Evolutionary conservation across 306 rosid species (phyloP).

Genomic region (Alnus glutinosa): DNA sequence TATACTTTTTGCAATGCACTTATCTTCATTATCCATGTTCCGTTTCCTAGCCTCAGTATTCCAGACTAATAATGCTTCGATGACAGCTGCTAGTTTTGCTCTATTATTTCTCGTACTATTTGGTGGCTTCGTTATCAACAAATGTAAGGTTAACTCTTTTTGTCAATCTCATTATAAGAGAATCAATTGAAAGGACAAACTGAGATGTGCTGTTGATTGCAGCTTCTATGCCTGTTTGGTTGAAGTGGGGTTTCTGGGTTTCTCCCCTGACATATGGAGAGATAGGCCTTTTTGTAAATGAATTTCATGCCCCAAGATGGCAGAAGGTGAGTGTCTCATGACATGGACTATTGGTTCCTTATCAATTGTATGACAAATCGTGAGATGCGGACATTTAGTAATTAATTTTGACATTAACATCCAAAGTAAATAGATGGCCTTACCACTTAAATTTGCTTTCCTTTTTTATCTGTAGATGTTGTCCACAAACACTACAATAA

Average conservation of each 20-base stretch:
- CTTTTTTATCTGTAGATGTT: slow-evolving; percentile 15
- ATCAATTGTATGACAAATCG: neutral
- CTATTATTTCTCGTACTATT: slow-evolving; percentile 17
- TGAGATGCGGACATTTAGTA: neutral
- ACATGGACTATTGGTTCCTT: slow-evolving; percentile 9
- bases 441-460: neutral
- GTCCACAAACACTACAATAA: slow-evolving; percentile 25
- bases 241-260: slow-evolving; percentile 38
- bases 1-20: slow-evolving; percentile 30
- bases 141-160: slow-evolving; percentile 21
- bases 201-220: slow-evolving; percentile 6
- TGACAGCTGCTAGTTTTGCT: slow-evolving; percentile 28
- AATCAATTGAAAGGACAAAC: neutral
- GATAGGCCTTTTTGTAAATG: slow-evolving; percentile 36
- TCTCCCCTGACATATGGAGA: slow-evolving; percentile 39
- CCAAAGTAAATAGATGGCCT: neutral
- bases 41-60: slow-evolving; percentile 38
- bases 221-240: slow-evolving; percentile 42
- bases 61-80: slow-evolving; percentile 24
- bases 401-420: neutral
- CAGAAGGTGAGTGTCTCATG: slow-evolving; percentile 23
- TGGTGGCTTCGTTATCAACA: slow-evolving; percentile 39
- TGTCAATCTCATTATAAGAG: neutral
- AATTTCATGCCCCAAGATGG: slow-evolving; percentile 37
- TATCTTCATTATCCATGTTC: slow-evolving; percentile 40